A percentile compares a stretch with the other conserved stretches of the same genome.
Conservation (phyloP, 1,139 yeast species). For the Debaryomyces fabryi region DNA sequence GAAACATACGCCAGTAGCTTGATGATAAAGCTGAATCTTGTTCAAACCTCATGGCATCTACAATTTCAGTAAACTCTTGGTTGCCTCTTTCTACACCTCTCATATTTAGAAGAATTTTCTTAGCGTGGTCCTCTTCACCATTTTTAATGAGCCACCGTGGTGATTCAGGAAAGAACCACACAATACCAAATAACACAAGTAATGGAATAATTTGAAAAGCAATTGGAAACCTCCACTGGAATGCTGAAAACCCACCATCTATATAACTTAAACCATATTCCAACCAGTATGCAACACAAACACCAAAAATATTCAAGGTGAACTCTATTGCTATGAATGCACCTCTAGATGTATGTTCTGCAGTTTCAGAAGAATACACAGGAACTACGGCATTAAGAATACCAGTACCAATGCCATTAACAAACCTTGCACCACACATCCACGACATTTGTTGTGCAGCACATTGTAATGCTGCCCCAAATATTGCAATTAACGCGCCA, state of each 20-base stretch:
- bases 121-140: conserved; percentile 14
- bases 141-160: conserved; percentile 43
- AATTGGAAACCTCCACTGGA: conserved; percentile 32
- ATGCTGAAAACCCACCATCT: conserved; percentile 18
- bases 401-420: conserved; percentile 43
- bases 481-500: conserved; percentile 25
- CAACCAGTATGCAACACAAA: conserved; percentile 25
- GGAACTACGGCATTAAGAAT: conserved; percentile 31
- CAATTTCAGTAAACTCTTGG: conserved; percentile 12
- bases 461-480: conserved; percentile 33
- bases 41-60: conserved; percentile 19
- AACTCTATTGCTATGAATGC: conserved; percentile 34
- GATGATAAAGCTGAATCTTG: conserved; percentile 23
- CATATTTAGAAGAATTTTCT: conserved; percentile 10
- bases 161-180: conserved; percentile 44
- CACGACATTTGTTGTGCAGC: conserved; percentile 23
- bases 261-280: conserved; percentile 25
- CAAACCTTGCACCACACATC: conserved; percentile 37
- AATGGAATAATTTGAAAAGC: conserved; percentile 36
- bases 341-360: conserved; percentile 36
- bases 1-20: conserved; percentile 21
- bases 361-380: conserved; percentile 34
- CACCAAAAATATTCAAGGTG: conserved; percentile 30
- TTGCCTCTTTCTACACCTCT: conserved; percentile 13
- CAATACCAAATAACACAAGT: conserved; percentile 19